phyloP scores from a whole-genome alignment of 2,329 filamentous ascomycete genomes.

The Penicillium sp. region DNA sequence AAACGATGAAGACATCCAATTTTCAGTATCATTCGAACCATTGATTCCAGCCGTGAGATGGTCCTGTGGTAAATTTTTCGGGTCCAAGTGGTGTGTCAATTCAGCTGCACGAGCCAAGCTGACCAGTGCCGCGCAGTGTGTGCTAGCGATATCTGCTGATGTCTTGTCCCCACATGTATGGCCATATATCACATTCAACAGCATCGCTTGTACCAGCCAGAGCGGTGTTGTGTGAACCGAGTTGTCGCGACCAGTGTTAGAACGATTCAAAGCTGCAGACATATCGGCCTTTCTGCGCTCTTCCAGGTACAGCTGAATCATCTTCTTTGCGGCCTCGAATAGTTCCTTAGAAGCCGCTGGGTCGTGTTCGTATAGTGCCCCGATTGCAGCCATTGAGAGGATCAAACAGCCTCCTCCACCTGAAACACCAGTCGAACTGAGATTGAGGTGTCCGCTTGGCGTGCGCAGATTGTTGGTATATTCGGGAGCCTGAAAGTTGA shows the following conservation, averaged over 20 bases:
- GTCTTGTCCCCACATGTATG: slow-evolving; percentile 92
- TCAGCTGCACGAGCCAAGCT: slow-evolving; percentile 89
- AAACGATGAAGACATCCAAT: slow-evolving; percentile 38
- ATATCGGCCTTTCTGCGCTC: slow-evolving; percentile 85
- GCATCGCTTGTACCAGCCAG: slow-evolving; percentile 96
- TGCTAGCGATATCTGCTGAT: slow-evolving; percentile 86
- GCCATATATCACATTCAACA: slow-evolving; percentile 92
- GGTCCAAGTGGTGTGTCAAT: slow-evolving; percentile 54
- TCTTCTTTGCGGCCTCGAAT: slow-evolving; percentile 91
- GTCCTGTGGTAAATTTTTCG: slow-evolving; percentile 38
- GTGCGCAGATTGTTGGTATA: slow-evolving; percentile 62
- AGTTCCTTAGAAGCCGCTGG: slow-evolving; percentile 75
- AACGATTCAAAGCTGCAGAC: slow-evolving; percentile 57
- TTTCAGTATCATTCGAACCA: slow-evolving; percentile 52
- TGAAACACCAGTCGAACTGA: slow-evolving; percentile 56
- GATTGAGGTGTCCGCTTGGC: slow-evolving; percentile 53
- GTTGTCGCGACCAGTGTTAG: slow-evolving; percentile 56
- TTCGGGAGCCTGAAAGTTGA: slow-evolving; percentile 81
- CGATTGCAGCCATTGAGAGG: slow-evolving; percentile 83
- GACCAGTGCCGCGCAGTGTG: slow-evolving; percentile 85
- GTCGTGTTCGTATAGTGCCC: slow-evolving; percentile 85
- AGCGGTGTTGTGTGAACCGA: slow-evolving; percentile 75
- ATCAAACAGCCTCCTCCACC: slow-evolving; percentile 85
- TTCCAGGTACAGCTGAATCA: slow-evolving; percentile 91
- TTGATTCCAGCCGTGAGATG: slow-evolving; percentile 53